A percentile compares a stretch with the other conserved stretches of the same genome.
Conservation (phyloP, 768 basidiomycete species). For the Leccinum boreale region DNA sequence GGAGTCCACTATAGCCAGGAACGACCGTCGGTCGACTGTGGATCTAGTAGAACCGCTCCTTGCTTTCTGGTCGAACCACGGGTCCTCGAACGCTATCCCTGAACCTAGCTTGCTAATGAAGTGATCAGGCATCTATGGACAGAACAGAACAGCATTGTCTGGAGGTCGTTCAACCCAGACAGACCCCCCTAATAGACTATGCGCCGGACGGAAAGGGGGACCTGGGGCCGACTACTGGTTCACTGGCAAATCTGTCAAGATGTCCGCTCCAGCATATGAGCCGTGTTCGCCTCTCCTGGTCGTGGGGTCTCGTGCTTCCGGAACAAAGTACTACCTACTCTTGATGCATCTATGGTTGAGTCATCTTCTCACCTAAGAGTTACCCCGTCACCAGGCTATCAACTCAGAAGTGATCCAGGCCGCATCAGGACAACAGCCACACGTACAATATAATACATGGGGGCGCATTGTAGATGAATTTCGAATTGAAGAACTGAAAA, state of each 20-base stretch:
- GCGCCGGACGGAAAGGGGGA: conserved; percentile 9
- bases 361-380: neutral
- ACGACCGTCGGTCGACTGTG: conserved; percentile 58
- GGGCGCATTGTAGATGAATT: neutral
- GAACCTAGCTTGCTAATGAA: neutral
- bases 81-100: conserved; percentile 3
- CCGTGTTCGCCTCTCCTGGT: conserved; percentile 13
- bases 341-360: neutral
- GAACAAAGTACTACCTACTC: neutral
- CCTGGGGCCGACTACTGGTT: conserved; percentile 12
- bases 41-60: conserved; percentile 45
- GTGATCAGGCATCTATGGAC: neutral
- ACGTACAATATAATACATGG: neutral
- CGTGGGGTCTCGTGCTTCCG: neutral
- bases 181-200: conserved; percentile 1
- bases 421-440: neutral
- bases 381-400: neutral
- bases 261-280: conserved; percentile 1
- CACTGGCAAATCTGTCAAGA: conserved; percentile 8
- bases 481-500: neutral
- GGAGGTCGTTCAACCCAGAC: conserved; percentile 6
- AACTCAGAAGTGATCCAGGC: neutral
- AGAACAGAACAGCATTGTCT: conserved; percentile 9
- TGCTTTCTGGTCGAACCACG: conserved; percentile 27
- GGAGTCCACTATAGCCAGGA: conserved; percentile 50